These are phyloP conservation scores for Fusarium citri DNA, from an alignment of 2,329 filamentous ascomycete species.

Conservation along the genomic window DNA sequence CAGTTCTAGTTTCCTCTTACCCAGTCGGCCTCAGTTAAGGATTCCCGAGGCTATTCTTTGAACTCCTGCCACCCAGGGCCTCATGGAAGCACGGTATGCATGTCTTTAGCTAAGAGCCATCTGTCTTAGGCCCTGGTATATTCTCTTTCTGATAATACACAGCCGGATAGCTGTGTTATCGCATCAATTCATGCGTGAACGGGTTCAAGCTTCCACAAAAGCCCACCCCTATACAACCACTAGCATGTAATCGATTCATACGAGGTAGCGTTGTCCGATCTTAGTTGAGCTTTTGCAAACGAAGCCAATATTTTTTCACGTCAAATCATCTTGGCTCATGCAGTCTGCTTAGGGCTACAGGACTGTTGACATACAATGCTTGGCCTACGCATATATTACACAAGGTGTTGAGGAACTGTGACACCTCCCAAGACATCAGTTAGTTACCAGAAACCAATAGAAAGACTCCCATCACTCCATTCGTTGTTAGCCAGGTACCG, in stretches of 20 bases:
- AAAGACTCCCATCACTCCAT: slow-evolving; percentile 24
- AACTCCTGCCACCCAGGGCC: not conserved
- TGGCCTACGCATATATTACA: not conserved
- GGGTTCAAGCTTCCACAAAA: no score
- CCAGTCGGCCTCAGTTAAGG: slow-evolving; percentile 29
- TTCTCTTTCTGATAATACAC: no score
- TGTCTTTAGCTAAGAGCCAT: no score
- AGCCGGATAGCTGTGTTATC: no score
- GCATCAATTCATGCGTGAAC: no score
- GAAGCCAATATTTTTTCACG: not conserved
- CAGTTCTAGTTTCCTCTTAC: slow-evolving; percentile 31
- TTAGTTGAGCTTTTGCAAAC: not conserved
- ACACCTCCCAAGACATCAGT: not conserved
- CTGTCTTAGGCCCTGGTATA: no score
- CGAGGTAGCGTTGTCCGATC: not conserved
- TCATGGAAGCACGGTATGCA: not conserved
- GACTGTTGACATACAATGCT: not conserved
- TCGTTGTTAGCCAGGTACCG: slow-evolving; percentile 20
- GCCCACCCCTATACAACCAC: no score
- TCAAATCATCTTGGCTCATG: not conserved
- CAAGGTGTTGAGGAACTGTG: not conserved
- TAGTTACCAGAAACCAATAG: slow-evolving; percentile 1
- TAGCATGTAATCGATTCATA: no score
- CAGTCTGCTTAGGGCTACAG: not conserved
- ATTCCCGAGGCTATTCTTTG: slow-evolving; percentile 41